Conservation (phyloP, 1,139 yeast genomes). For the Pneumocystis sp. region DNA sequence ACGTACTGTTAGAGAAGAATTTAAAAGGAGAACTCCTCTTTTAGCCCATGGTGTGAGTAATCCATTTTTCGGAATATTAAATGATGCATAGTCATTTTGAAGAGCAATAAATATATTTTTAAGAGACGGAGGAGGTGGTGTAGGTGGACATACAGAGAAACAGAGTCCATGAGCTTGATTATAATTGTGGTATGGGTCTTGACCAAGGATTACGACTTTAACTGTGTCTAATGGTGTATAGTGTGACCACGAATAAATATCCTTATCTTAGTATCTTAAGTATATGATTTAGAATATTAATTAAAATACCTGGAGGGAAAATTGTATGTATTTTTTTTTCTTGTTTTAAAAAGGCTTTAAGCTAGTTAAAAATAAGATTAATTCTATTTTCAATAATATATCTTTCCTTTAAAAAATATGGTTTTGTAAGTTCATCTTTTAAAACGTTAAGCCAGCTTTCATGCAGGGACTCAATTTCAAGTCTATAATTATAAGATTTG, state of each 20-base stretch:
- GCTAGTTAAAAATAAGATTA: constrained; percentile 25
- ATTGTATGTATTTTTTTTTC: constrained; percentile 31
- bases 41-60: constrained; percentile 59
- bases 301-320: constrained; percentile 48
- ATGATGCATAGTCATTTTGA: constrained; percentile 56
- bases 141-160: constrained; percentile 74
- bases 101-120: constrained; percentile 75
- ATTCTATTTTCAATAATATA: not conserved
- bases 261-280: constrained; percentile 21
- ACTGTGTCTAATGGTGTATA: constrained; percentile 63
- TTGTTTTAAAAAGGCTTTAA: constrained; percentile 44
- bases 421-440: constrained; percentile 61
- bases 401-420: constrained; percentile 42
- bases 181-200: constrained; percentile 86
- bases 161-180: constrained; percentile 97
- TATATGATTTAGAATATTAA: not conserved
- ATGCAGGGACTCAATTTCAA: constrained; percentile 60
- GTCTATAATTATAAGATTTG: constrained; percentile 16
- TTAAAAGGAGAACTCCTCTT: constrained; percentile 76
- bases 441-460: constrained; percentile 63
- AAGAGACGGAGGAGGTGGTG: constrained; percentile 79
- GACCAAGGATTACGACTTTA: constrained; percentile 75
- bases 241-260: constrained; percentile 88
- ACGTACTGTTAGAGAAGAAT: constrained; percentile 79
- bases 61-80: constrained; percentile 23